A percentile compares a stretch with the other conserved stretches of the same genome.
phyloP scores from a whole-genome alignment of 108 stramenopile genomes.

The Cyclotella sp. region DNA sequence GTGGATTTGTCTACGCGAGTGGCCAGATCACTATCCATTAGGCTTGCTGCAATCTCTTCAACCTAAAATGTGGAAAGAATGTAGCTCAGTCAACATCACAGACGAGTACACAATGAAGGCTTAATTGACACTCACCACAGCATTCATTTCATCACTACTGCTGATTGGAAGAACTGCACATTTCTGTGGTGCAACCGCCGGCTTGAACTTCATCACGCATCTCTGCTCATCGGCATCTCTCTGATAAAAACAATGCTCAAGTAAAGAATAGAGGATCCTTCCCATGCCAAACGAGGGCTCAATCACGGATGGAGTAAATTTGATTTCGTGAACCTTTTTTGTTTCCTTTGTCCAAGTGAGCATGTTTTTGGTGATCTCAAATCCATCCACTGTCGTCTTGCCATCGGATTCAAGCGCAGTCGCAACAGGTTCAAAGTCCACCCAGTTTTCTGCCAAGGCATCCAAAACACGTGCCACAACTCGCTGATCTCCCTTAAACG shows the following conservation, averaged over 20 bases:
- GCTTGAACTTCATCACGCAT: constrained; percentile 96
- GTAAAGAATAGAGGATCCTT: constrained; percentile 95
- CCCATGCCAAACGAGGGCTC: constrained; percentile 99
- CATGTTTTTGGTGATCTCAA: constrained; percentile 93
- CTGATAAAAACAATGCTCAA: constrained; percentile 98
- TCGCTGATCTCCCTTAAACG: constrained; percentile 93
- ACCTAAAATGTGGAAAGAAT: constrained; percentile 39
- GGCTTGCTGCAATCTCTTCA: constrained; percentile 77
- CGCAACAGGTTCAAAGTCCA: constrained; percentile 90
- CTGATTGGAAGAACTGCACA: constrained; percentile 94
- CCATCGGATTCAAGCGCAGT: constrained; percentile 88
- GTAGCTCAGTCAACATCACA: neutral
- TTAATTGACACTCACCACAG: constrained; percentile 57
- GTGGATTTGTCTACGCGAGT: constrained; percentile 92
- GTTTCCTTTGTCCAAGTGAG: constrained; percentile 82
- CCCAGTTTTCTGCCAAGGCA: constrained; percentile 90
- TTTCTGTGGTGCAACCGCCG: constrained; percentile 97
- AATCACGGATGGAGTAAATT: constrained; percentile 98
- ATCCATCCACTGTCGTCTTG: constrained; percentile 87
- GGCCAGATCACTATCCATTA: constrained; percentile 89
- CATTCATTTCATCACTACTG: constrained; percentile 80
- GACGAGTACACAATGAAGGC: neutral
- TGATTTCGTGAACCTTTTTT: constrained; percentile 94
- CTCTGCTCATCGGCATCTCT: constrained; percentile 96
- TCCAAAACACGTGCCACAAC: constrained; percentile 93